These are phyloP conservation scores for Metarhizium rileyi DNA, from an alignment of 2,329 filamentous ascomycete species.

Conservation along the genomic window DNA sequence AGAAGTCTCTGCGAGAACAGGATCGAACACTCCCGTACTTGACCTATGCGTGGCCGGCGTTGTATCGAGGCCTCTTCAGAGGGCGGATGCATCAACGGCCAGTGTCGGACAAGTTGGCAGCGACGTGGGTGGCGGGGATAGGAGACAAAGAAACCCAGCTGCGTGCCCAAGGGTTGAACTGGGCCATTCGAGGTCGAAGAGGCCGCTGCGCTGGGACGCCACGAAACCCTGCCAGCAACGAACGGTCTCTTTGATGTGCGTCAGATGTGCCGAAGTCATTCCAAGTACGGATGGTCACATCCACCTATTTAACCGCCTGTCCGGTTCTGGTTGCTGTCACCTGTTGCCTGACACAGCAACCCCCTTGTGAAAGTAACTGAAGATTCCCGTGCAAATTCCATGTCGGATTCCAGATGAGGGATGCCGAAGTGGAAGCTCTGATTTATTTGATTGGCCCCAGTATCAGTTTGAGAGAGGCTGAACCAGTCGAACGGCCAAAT, in stretches of 20 bases:
- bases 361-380: neutral
- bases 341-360: neutral
- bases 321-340: neutral
- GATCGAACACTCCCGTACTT: too few species aligned
- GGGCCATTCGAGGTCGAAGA: neutral
- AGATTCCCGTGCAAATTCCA: neutral
- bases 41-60: too few species aligned
- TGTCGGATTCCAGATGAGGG: too few species aligned
- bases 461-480: neutral
- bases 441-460: neutral
- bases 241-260: neutral
- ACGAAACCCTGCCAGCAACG: slow-evolving; percentile 2
- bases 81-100: neutral
- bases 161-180: slow-evolving; percentile 1
- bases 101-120: neutral
- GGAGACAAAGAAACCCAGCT: slow-evolving; percentile 6
- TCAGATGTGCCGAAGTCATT: neutral
- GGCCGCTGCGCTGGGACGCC: slow-evolving; percentile 5
- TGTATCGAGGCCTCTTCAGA: neutral
- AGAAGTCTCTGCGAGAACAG: too few species aligned
- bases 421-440: too few species aligned
- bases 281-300: neutral
- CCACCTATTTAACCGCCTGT: neutral
- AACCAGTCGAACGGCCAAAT: too few species aligned
- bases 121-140: slow-evolving; percentile 4